These are phyloP conservation scores for Gossypium anomalum DNA, from an alignment of 345 rosid species.

Conservation along the genomic window DNA sequence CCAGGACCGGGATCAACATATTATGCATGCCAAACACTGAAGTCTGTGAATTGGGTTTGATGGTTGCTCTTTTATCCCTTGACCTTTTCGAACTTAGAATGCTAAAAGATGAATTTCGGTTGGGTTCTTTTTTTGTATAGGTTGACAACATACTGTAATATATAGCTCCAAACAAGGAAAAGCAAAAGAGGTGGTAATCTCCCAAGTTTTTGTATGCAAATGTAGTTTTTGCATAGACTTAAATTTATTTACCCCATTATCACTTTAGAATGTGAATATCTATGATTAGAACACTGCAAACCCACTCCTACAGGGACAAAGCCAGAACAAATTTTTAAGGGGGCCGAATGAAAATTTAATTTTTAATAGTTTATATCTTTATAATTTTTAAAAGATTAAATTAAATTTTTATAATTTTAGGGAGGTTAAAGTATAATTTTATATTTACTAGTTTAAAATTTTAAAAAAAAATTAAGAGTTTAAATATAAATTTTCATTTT, in stretches of 20 bases:
- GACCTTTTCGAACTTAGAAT: constrained; percentile 30
- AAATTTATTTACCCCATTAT: constrained; percentile 7
- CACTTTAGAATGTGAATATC: not conserved
- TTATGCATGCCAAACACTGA: constrained; percentile 27
- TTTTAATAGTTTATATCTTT: too few relatives aligned
- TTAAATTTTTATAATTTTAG: too few relatives aligned
- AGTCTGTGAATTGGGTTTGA: constrained; percentile 44
- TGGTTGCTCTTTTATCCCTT: constrained; percentile 35
- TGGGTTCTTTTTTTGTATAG: constrained; percentile 51
- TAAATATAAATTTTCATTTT: too few relatives aligned
- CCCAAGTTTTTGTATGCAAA: constrained; percentile 29
- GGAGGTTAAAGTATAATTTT: too few relatives aligned
- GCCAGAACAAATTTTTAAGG: too few relatives aligned
- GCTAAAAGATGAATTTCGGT: constrained; percentile 34
- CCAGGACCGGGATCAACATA: constrained; percentile 16
- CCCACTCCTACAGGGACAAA: too few relatives aligned
- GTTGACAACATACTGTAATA: constrained; percentile 44
- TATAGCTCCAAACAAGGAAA: constrained; percentile 22
- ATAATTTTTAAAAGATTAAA: too few relatives aligned
- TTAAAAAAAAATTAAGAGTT: too few relatives aligned
- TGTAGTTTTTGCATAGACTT: constrained; percentile 16
- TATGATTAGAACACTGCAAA: not conserved
- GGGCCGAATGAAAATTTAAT: too few relatives aligned
- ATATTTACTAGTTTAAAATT: too few relatives aligned
- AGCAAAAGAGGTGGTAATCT: constrained; percentile 27